phyloP scores from a whole-genome alignment of 208 protist genomes.

The Leishmania mexicana region DNA sequence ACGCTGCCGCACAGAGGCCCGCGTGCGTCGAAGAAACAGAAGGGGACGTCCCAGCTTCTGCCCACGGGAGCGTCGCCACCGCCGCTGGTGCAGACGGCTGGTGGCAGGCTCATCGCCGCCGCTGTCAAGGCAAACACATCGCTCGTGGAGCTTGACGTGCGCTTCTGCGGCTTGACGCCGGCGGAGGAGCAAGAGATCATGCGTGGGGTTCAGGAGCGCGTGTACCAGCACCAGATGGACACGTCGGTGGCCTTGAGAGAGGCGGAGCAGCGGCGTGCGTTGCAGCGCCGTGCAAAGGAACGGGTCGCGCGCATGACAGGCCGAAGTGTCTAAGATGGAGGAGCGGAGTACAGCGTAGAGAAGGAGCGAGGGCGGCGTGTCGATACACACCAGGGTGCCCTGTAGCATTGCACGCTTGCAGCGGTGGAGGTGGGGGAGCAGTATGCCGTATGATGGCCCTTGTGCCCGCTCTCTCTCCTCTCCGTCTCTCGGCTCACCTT shows the following conservation, averaged over 20 bases:
- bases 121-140: constrained; percentile 58
- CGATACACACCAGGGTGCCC: neutral
- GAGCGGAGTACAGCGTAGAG: neutral
- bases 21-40: neutral
- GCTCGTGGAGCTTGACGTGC: constrained; percentile 68
- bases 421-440: neutral
- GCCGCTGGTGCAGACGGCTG: constrained; percentile 22
- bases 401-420: neutral
- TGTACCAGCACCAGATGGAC: constrained; percentile 26
- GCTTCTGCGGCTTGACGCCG: constrained; percentile 49
- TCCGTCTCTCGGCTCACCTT: neutral
- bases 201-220: constrained; percentile 36
- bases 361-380: neutral
- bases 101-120: constrained; percentile 39
- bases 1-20: neutral
- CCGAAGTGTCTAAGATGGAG: neutral
- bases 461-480: neutral
- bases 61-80: neutral
- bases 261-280: constrained; percentile 24
- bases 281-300: constrained; percentile 27
- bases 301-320: constrained; percentile 31
- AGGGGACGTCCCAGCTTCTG: neutral
- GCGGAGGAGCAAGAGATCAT: constrained; percentile 53
- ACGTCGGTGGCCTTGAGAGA: constrained; percentile 28
- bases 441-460: neutral